Conservation (phyloP, 2,329 filamentous ascomycete species). For the Monilinia laxa region DNA sequence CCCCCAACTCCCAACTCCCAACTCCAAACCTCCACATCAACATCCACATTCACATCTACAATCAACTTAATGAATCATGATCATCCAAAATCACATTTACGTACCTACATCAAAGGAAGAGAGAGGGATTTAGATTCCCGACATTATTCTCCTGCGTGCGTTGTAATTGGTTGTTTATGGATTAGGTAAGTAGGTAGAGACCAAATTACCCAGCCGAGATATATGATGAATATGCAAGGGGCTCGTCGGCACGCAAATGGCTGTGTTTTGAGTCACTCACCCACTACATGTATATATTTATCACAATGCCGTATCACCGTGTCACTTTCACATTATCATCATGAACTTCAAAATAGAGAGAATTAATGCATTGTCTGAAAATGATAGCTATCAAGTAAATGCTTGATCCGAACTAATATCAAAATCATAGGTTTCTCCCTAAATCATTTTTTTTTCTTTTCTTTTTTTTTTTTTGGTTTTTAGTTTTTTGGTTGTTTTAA, state of each 20-base stretch:
- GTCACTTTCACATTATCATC: conserved; percentile 19
- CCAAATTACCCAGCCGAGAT: no score
- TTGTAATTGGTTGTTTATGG: no score
- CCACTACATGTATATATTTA: neutral
- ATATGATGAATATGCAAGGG: neutral
- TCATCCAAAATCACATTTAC: no score
- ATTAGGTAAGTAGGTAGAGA: no score
- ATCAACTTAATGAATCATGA: no score
- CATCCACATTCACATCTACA: no score
- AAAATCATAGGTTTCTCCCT: conserved; percentile 28
- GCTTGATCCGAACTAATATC: conserved; percentile 32
- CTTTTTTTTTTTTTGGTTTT: conserved; percentile 22
- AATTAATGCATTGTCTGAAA: conserved; percentile 30
- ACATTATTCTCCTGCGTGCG: no score
- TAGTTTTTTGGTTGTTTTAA: neutral
- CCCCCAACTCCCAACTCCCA: no score
- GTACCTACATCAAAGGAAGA: no score
- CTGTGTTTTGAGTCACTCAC: neutral
- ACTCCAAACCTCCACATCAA: no score
- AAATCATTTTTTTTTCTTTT: conserved; percentile 32
- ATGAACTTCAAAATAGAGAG: conserved; percentile 22
- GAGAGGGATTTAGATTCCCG: no score
- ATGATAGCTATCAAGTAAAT: conserved; percentile 34
- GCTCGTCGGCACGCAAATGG: neutral
- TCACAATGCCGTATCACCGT: conserved; percentile 5